Base-by-base conservation (phyloP, 2,329 filamentous ascomycete genomes). In the Cladosporium sphaerospermum region DNA sequence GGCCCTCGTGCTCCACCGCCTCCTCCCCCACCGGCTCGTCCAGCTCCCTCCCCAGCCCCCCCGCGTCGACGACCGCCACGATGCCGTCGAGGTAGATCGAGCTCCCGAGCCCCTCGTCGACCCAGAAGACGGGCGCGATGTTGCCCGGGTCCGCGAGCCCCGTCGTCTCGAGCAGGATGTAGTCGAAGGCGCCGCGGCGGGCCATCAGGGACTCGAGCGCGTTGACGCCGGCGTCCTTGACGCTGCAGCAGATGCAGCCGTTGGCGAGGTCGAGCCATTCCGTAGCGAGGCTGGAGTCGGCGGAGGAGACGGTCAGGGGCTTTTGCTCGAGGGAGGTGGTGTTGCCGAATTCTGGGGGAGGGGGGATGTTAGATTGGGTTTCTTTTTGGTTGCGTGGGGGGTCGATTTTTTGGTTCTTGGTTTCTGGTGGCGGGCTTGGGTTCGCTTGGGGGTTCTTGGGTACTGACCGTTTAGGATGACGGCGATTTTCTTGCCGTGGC, bases 211-310 rank as follows among this genome's bases (percentile, higher is more conserved):
- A 89, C 73, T 99, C 93, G 52, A 99, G 95, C 34, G 93, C 93
- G 60, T 89, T 89, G 36, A 99, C 92, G 10, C 93, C 93, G 0
- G 86, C 84, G 68, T 99, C 93, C 84, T 96, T 99, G 63, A 97
- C 91, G 3, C 90, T 95, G 73, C 93, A 99, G 73, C 93, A 99
- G 60, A 99, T 90, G 69, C 93, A 99, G 57, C 93, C 93, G 62
- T 99, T 99, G 49, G 89, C 90, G 50, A 99, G 83, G 57, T 96
- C 91, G 28, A 99, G 82, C 88, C 95, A 99, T 75, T 96, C 90
- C 66, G 93, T 86, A 6, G 92, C 88, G 64, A 89, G 81, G 64
- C 92, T 82, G 37, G 84, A 87, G 55, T 85, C 86, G 43, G 59
- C 60, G 67, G 91, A 84, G 67, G 86, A 95, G 61, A 99, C 84